Evolutionary conservation across 139 green algal species (phyloP).

Genomic region (Tetratostichococcus sp.): DNA sequence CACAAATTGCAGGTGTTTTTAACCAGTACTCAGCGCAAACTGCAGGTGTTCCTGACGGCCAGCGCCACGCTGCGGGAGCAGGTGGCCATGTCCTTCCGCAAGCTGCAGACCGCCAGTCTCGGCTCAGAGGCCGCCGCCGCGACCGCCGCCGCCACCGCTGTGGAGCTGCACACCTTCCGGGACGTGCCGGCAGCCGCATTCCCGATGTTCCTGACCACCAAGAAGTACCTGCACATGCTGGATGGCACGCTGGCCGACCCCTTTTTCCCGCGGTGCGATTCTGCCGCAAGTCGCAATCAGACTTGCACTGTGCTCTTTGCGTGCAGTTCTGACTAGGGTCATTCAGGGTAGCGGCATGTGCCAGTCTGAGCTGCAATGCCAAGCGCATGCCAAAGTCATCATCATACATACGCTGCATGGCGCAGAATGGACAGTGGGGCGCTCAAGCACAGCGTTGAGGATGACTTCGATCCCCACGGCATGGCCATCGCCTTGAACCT

Average conservation of each 20-base stretch:
- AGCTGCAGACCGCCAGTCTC: slow-evolving; percentile 51
- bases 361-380: too few species aligned
- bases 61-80: slow-evolving; percentile 54
- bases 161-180: slow-evolving; percentile 37
- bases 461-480: slow-evolving; percentile 45
- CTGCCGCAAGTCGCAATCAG: slow-evolving; percentile 17
- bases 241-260: slow-evolving; percentile 48
- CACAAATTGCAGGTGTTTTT: neutral
- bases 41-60: slow-evolving; percentile 67
- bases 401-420: too few species aligned
- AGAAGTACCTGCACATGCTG: slow-evolving; percentile 56
- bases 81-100: slow-evolving; percentile 57
- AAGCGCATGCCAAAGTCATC: too few species aligned
- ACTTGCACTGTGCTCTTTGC: too few species aligned
- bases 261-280: slow-evolving; percentile 55
- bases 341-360: too few species aligned
- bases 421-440: slow-evolving; percentile 1
- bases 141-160: slow-evolving; percentile 13
- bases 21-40: too few species aligned
- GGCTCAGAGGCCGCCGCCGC: slow-evolving; percentile 12
- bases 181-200: slow-evolving; percentile 60
- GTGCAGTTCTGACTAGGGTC: too few species aligned
- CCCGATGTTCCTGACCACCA: slow-evolving; percentile 69
- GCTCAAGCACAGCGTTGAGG: slow-evolving; percentile 9
- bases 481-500: slow-evolving; percentile 37